These are phyloP conservation scores for Suhomyces terraborum DNA, from an alignment of 1,139 yeast genomes.

Conservation along the genomic window DNA sequence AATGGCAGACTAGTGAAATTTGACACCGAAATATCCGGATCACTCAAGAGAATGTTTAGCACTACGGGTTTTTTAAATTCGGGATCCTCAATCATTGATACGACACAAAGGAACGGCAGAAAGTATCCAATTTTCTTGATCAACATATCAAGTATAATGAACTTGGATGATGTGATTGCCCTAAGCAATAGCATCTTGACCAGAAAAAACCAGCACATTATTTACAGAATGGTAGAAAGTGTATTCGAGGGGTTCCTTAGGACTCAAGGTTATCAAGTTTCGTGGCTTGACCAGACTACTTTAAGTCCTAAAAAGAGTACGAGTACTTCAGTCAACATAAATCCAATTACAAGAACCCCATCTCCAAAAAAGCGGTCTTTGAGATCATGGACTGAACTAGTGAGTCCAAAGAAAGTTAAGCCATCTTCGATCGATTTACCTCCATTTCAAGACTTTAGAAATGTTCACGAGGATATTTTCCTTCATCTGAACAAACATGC, in stretches of 20 bases:
- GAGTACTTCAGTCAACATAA: neutral
- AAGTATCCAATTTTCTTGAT: slow-evolving; percentile 43
- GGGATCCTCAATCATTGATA: slow-evolving; percentile 13
- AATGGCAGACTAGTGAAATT: slow-evolving; percentile 40
- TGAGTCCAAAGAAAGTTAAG: neutral
- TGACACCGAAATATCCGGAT: slow-evolving; percentile 24
- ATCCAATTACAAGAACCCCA: neutral
- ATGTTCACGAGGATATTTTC: neutral
- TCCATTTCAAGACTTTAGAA: neutral
- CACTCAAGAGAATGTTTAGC: slow-evolving; percentile 32
- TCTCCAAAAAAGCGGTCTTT: slow-evolving; percentile 2
- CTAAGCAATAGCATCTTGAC: slow-evolving; percentile 13
- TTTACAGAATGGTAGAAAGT: slow-evolving; percentile 30
- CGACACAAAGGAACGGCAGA: slow-evolving; percentile 27
- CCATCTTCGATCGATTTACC: neutral
- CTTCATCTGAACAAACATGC: neutral
- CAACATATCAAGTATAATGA: slow-evolving; percentile 19
- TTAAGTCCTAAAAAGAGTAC: neutral
- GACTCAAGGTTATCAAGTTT: slow-evolving; percentile 6
- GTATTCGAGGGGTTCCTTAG: slow-evolving; percentile 30
- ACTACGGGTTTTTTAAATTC: slow-evolving; percentile 19
- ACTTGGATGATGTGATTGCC: slow-evolving; percentile 23
- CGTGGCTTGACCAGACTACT: neutral
- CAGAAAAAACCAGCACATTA: neutral
- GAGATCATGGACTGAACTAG: neutral